Evolutionary conservation across 2,329 filamentous ascomycete species (phyloP), one percentile per base, ranked within the genome.

Genomic region (Periconia macrospinosa): DNA sequence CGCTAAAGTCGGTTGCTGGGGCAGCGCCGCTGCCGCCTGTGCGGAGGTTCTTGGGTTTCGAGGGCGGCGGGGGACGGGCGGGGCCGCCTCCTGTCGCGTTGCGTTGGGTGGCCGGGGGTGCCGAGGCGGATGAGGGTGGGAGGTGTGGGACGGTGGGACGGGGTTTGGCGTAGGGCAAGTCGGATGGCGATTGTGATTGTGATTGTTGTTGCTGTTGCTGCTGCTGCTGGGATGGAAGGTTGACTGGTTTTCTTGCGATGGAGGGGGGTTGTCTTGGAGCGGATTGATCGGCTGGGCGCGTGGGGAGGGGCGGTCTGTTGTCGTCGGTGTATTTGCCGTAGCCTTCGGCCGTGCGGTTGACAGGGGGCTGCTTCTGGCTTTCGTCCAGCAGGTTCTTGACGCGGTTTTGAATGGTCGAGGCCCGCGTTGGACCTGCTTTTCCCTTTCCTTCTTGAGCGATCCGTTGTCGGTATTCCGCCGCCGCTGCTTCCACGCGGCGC

Each of bases 341-440:
- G 0, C 93, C 93, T 59, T 92, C 87, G 1, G 92, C 92, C 0
- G 91, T 96, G 60, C 87, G 86, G 27, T 84, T 82, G 14, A 78
- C 76, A 1, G 81, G 70, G 1, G 80, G 75, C 6, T 85, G 79
- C 49, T 73, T 74, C 51, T 61, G 65, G 41, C 88, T 91, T 66
- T 97, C 92, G 56, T 87, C 87, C 15, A 99, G 78, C 47, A 97
- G 79, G 47, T 85, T 91, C 76, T 95, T 90, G 50, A 99, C 91
- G 59, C 93, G 88, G 68, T 90, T 92, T 71, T 97, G 92, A 63
- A 99, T 99, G 23, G 88, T 90, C n/a, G 86, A 84, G 17, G 92
- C 91, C 41, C 87, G 81, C 14, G 85, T 84, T 15, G 76, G 77
- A 17, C 71, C 72, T 7, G 69, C 70, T 9, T 73, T 79, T 18